Conservation (phyloP, 202 grass and related monocot genomes). For the Carex arenaria region DNA sequence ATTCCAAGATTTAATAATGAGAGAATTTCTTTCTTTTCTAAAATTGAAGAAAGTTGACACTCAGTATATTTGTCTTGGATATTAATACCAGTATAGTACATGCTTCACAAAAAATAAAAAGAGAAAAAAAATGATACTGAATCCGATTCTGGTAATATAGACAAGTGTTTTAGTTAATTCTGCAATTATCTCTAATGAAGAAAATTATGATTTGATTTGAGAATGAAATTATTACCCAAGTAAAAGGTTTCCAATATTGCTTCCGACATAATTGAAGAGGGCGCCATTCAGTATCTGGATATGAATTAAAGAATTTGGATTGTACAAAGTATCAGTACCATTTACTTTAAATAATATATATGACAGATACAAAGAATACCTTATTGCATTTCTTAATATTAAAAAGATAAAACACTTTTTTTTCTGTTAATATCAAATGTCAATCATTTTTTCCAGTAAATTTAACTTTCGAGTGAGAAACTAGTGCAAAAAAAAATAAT, state of each 20-base stretch:
- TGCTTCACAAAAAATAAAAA: not conserved
- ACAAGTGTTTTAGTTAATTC: not conserved
- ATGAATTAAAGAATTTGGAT: not conserved
- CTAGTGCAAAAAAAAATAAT: not conserved
- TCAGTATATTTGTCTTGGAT: not conserved
- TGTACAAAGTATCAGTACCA: not conserved
- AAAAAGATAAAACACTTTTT: not conserved
- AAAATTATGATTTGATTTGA: constrained; percentile 3
- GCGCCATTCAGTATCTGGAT: constrained; percentile 16
- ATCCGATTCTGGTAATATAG: not conserved
- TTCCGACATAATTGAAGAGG: constrained; percentile 16
- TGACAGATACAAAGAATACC: not conserved
- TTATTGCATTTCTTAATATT: not conserved
- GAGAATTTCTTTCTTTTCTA: not conserved
- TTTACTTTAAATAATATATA: not conserved
- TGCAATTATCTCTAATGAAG: not conserved
- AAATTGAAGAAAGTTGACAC: not conserved
- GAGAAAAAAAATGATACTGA: not conserved
- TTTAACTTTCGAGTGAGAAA: not conserved
- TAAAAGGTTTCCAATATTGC: constrained; percentile 14
- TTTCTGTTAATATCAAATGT: not conserved
- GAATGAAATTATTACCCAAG: constrained; percentile 11
- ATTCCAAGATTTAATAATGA: not conserved
- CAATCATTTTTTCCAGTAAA: not conserved
- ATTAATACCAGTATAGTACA: not conserved